Evolutionary conservation across 2,329 filamentous ascomycete genomes (phyloP).

Genomic region (Lachnum nothofagi): DNA sequence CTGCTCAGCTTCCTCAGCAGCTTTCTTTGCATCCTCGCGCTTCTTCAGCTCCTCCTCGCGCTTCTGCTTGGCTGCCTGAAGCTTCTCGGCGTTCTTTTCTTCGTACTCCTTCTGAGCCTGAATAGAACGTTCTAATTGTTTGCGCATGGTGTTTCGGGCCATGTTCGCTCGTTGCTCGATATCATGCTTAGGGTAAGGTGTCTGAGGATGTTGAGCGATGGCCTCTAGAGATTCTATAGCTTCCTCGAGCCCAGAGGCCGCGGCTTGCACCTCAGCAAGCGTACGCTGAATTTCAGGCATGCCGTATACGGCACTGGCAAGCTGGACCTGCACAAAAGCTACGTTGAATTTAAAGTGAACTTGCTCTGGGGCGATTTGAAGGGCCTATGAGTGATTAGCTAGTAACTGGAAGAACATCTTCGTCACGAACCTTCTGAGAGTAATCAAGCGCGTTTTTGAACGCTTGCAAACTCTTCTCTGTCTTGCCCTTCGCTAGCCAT

Average conservation of each 20-base stretch:
- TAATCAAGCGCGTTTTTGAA: constrained; percentile 61
- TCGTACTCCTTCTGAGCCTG: constrained; percentile 87
- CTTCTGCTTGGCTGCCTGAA: constrained; percentile 71
- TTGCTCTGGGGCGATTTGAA: constrained; percentile 74
- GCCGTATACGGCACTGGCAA: constrained; percentile 73
- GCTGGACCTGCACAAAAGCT: constrained; percentile 92
- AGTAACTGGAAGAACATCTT: not conserved
- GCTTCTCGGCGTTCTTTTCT: constrained; percentile 82
- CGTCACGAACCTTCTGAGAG: constrained; percentile 53
- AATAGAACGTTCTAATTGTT: constrained; percentile 80
- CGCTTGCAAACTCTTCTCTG: constrained; percentile 56
- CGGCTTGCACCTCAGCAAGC: constrained; percentile 73
- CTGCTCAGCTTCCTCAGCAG: constrained; percentile 61
- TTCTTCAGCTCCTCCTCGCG: constrained; percentile 74
- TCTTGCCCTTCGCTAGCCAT: constrained; percentile 62
- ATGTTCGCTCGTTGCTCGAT: constrained; percentile 95
- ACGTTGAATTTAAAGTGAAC: constrained; percentile 96
- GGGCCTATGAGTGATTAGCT: constrained; percentile 49
- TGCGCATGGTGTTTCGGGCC: constrained; percentile 90
- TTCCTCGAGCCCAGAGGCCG: constrained; percentile 73
- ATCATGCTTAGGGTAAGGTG: constrained; percentile 85
- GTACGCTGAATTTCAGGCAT: constrained; percentile 73
- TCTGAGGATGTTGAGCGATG: constrained; percentile 56
- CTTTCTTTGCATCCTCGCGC: constrained; percentile 70
- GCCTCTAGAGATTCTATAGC: constrained; percentile 71